Evolutionary conservation across 306 rosid species (phyloP).

Genomic region (Quercus alba): DNA sequence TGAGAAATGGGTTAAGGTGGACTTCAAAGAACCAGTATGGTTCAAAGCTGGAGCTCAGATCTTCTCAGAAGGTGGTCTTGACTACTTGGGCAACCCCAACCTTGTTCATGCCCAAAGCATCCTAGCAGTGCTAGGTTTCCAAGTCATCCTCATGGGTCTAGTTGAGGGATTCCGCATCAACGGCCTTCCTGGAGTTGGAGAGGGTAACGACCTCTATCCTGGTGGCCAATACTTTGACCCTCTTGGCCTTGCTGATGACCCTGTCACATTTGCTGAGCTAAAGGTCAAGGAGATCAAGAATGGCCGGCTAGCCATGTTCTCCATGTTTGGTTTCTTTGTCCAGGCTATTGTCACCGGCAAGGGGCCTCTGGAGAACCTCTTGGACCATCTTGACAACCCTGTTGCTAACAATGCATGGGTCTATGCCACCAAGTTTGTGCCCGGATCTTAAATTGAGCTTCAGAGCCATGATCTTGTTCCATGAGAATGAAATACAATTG

Average conservation of each 20-base stretch:
- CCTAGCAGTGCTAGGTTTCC: conserved; percentile 76
- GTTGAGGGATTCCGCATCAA: conserved; percentile 90
- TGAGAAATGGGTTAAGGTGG: conserved; percentile 59
- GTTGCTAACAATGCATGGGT: conserved; percentile 96
- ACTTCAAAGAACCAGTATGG: conserved; percentile 95
- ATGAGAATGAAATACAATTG: conserved; percentile 14
- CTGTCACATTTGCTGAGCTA: conserved; percentile 74
- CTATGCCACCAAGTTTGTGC: conserved; percentile 88
- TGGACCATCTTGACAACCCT: conserved; percentile 88
- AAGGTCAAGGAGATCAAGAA: conserved; percentile 93
- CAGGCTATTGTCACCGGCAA: conserved; percentile 96
- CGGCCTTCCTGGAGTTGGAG: conserved; percentile 86
- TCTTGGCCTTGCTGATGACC: conserved; percentile 88
- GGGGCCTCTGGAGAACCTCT: conserved; percentile 83
- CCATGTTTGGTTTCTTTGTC: conserved; percentile 96
- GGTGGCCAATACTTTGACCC: conserved; percentile 97
- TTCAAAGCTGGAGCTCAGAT: conserved; percentile 93
- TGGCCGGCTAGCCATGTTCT: conserved; percentile 86
- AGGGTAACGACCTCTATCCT: conserved; percentile 81
- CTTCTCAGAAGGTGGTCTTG: conserved; percentile 88
- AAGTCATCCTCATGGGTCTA: conserved; percentile 81
- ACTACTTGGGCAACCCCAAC: conserved; percentile 88
- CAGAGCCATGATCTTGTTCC: neutral
- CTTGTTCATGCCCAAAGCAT: conserved; percentile 94
- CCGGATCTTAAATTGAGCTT: conserved; percentile 51